Conservation (phyloP, 2,329 filamentous ascomycete species). For the Pestalotiopsis sp. region DNA sequence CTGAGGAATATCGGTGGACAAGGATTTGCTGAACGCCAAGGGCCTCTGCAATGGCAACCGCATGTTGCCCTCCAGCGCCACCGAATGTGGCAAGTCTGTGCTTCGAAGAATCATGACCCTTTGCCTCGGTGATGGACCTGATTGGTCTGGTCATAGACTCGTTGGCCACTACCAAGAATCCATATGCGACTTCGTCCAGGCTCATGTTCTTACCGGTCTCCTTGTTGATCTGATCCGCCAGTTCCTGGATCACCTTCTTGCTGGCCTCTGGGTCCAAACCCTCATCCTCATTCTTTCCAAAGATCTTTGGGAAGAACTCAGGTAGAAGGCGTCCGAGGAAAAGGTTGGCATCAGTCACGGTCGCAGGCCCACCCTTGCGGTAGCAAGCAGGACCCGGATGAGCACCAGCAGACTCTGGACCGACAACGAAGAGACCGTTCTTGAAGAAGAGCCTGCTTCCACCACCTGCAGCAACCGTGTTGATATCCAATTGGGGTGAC, state of each 20-base stretch:
- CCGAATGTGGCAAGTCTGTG: conserved; percentile 93
- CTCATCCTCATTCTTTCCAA: conserved; percentile 86
- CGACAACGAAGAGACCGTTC: conserved; percentile 88
- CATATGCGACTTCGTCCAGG: conserved; percentile 83
- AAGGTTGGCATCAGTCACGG: conserved; percentile 92
- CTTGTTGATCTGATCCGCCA: conserved; percentile 77
- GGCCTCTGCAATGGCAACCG: conserved; percentile 85
- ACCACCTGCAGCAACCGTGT: conserved; percentile 90
- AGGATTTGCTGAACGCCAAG: conserved; percentile 85
- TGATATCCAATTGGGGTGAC: conserved; percentile 90
- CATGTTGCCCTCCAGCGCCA: conserved; percentile 88
- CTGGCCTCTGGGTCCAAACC: conserved; percentile 78
- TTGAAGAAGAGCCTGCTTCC: conserved; percentile 84
- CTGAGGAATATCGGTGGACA: conserved; percentile 84
- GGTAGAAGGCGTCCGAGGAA: conserved; percentile 83
- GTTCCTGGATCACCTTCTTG: conserved; percentile 72
- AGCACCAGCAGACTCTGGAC: conserved; percentile 85
- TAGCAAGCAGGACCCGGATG: conserved; percentile 92
- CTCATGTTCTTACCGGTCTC: conserved; percentile 75
- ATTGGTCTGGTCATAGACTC: conserved; percentile 92
- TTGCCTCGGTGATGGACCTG: conserved; percentile 86
- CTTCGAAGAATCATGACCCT: conserved; percentile 87
- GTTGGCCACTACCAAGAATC: conserved; percentile 88
- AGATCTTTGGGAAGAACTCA: conserved; percentile 94
- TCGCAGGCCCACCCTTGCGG: conserved; percentile 83